A percentile compares a stretch with the other conserved stretches of the same genome.
These are phyloP conservation scores for Trichoderma afroharzianum DNA, from an alignment of 2,329 filamentous ascomycete genomes.

Conservation along the genomic window DNA sequence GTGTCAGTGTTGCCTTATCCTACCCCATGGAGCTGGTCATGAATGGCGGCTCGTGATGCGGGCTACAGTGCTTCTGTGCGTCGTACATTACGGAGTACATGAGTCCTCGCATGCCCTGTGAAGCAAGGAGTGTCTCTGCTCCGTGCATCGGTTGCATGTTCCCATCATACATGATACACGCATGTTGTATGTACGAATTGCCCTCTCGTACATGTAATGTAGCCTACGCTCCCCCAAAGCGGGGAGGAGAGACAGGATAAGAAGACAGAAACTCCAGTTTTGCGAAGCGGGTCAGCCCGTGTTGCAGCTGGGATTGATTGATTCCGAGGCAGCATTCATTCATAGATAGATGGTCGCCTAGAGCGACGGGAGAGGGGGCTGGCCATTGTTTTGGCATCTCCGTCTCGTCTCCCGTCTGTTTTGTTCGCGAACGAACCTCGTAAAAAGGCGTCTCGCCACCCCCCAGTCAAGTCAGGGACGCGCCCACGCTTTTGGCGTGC, in stretches of 20 bases:
- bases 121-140: not conserved
- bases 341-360: not conserved
- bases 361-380: not conserved
- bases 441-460: not conserved
- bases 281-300: not conserved
- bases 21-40: constrained; percentile 10
- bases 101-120: constrained; percentile 1
- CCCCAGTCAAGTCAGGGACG: not conserved
- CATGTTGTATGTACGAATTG: not conserved
- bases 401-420: not conserved
- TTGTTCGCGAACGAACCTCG: not conserved
- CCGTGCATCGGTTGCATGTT: not conserved
- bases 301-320: not conserved
- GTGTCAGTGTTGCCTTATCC: not conserved
- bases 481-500: not conserved
- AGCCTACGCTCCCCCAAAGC: not conserved
- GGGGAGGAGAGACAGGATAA: not conserved
- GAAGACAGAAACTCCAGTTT: not conserved
- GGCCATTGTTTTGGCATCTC: not conserved
- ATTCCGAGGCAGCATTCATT: not conserved
- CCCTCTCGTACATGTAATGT: not conserved
- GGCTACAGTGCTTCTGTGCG: not conserved
- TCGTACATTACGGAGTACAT: constrained; percentile 13
- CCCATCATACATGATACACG: not conserved
- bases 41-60: constrained; percentile 12